Percentiles rank a stretch among this genome's conserved stretches.
phyloP scores from a whole-genome alignment of 169 alveolate species.

The Cytauxzoon felis region DNA sequence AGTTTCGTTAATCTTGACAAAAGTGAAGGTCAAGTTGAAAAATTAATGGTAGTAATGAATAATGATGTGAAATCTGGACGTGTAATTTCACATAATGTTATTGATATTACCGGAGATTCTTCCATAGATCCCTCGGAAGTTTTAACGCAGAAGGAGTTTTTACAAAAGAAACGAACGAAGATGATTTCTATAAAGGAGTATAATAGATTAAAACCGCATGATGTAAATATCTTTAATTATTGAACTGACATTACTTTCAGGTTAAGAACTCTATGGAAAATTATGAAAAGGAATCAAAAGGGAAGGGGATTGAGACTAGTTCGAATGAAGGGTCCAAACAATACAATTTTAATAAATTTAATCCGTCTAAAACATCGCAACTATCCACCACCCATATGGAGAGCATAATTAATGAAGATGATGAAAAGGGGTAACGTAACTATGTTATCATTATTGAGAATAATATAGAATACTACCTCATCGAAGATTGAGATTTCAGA shows the following conservation, averaged over 20 bases:
- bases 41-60: too few species aligned
- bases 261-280: slow-evolving; percentile 13
- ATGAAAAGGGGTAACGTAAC: too few species aligned
- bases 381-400: too few species aligned
- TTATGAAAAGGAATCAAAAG: too few species aligned
- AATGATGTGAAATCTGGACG: too few species aligned
- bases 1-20: too few species aligned
- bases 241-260: not conserved
- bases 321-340: too few species aligned
- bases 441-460: not conserved
- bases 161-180: slow-evolving; percentile 9
- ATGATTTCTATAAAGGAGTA: slow-evolving; percentile 14
- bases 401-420: too few species aligned
- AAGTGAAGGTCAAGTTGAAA: too few species aligned
- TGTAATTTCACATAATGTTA: slow-evolving; percentile 7
- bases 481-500: not conserved
- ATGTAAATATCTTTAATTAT: not conserved
- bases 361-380: too few species aligned
- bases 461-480: not conserved
- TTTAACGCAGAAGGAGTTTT: slow-evolving; percentile 21
- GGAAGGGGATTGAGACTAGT: too few species aligned
- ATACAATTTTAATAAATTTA: too few species aligned
- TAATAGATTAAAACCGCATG: slow-evolving; percentile 46
- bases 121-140: slow-evolving; percentile 14
- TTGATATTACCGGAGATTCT: slow-evolving; percentile 44